phyloP scores from a whole-genome alignment of 148 eudicot genomes.

The Rhododendron griersonianum region DNA sequence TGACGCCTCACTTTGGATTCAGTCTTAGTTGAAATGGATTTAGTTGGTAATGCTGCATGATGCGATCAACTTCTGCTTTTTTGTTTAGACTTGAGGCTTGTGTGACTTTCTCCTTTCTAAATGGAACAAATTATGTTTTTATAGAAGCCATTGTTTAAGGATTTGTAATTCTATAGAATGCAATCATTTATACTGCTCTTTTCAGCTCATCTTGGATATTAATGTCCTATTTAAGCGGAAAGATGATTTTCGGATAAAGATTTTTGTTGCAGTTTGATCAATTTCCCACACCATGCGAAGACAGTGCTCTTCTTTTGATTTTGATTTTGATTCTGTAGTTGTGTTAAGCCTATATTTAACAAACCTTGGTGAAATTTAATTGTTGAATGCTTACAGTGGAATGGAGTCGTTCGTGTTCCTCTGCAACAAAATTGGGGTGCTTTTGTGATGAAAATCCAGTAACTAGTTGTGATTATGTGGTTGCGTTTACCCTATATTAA shows the following conservation, averaged over 20 bases:
- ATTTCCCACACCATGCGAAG: not conserved
- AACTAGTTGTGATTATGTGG: not conserved
- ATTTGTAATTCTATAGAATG: not conserved
- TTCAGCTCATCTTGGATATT: not conserved
- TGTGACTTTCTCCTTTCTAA: not conserved
- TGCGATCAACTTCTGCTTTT: not conserved
- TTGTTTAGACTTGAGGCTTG: not conserved
- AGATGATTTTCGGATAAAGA: not conserved
- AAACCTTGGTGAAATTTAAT: not conserved
- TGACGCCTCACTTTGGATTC: not conserved
- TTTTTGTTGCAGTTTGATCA: not conserved
- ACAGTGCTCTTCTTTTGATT: not conserved
- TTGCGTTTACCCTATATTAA: not conserved
- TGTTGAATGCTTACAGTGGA: not conserved
- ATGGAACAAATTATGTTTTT: not conserved
- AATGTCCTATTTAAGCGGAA: not conserved
- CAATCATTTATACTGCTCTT: not conserved
- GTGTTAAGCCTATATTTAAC: not conserved
- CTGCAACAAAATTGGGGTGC: not conserved
- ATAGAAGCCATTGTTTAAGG: not conserved
- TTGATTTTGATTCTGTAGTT: not conserved
- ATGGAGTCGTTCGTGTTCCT: not conserved
- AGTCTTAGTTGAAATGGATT: not conserved
- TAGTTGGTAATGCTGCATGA: not conserved
- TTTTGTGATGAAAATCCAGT: not conserved